Percentiles rank a stretch among this genome's conserved stretches.
phyloP scores from a whole-genome alignment of 257 asterid genomes.

The Ophiorrhiza pumila region DNA sequence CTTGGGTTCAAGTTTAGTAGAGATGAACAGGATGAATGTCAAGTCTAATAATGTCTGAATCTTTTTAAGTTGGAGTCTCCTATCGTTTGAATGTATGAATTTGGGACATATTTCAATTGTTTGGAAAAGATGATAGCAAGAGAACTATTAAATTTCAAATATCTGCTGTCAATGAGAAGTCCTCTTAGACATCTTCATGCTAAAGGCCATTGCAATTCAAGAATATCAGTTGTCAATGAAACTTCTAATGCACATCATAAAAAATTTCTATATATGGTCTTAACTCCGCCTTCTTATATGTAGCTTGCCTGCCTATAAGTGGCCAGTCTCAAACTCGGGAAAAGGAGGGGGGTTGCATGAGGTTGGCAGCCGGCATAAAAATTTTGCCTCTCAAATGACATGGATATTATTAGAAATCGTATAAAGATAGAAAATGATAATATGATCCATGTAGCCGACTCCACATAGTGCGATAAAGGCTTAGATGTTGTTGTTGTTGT shows the following conservation, averaged over 20 bases:
- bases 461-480: too few relatives aligned
- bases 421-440: too few relatives aligned
- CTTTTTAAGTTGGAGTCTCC: not conserved
- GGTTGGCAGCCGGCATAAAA: too few relatives aligned
- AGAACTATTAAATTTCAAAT: not conserved
- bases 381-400: too few relatives aligned
- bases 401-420: too few relatives aligned
- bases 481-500: too few relatives aligned
- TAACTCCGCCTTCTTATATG: too few relatives aligned
- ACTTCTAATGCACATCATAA: not conserved
- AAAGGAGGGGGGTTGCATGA: too few relatives aligned
- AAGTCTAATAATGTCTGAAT: not conserved
- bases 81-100: not conserved
- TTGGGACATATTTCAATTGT: not conserved
- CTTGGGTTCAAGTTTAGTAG: not conserved
- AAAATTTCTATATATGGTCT: not conserved
- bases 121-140: not conserved
- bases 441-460: too few relatives aligned
- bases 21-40: not conserved
- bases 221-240: not conserved
- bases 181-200: not conserved
- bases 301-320: too few relatives aligned
- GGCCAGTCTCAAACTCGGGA: too few relatives aligned
- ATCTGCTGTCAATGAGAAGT: not conserved
- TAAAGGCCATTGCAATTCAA: not conserved